phyloP scores from a whole-genome alignment of 169 alveolate species.

The Prorocentrum cordatum region DNA sequence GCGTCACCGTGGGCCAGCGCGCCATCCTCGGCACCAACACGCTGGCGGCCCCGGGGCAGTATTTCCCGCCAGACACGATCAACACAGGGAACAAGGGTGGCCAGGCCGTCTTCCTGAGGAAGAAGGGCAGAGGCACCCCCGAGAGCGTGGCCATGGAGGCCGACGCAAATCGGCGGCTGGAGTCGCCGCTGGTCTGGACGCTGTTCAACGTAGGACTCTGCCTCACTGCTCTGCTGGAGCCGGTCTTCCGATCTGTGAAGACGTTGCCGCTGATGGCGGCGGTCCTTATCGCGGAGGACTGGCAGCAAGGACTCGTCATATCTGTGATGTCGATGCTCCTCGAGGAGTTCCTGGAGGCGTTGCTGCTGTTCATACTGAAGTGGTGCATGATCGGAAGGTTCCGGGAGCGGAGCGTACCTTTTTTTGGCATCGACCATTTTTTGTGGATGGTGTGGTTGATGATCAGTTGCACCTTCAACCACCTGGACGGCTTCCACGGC shows the following conservation, averaged over 20 bases:
- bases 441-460: neutral
- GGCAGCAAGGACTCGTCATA: too few relatives aligned
- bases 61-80: neutral
- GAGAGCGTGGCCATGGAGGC: neutral
- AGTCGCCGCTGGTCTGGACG: neutral
- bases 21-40: neutral
- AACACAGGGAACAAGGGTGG: neutral
- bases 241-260: neutral
- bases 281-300: too few relatives aligned
- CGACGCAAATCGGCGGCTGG: neutral
- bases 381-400: neutral
- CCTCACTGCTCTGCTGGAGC: neutral
- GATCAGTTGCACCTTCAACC: neutral
- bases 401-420: neutral
- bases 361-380: neutral
- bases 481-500: neutral
- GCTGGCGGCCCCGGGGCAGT: neutral
- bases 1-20: neutral
- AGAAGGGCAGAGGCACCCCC: neutral
- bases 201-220: neutral
- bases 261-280: neutral
- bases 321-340: too few relatives aligned
- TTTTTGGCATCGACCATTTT: neutral
- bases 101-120: neutral
- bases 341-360: neutral